A percentile compares a stretch with the other conserved stretches of the same genome.
Evolutionary conservation across 495 filamentous ascomycete species (phyloP).

Genomic region (Penicillium antarcticum): DNA sequence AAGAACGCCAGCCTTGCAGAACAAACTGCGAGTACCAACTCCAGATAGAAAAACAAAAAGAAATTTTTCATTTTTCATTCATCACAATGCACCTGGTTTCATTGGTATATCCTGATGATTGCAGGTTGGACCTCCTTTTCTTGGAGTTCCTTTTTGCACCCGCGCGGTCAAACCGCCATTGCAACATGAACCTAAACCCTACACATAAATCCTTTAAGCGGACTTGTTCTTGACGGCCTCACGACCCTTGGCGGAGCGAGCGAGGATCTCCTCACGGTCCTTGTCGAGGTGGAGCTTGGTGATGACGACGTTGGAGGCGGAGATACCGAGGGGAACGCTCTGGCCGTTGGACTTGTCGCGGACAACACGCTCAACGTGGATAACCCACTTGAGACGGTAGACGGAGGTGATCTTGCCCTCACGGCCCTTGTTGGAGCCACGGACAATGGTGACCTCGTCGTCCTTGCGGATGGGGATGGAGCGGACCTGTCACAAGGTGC

Average conservation of each 20-base stretch:
- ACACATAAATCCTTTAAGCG: conserved; percentile 31
- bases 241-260: conserved; percentile 72
- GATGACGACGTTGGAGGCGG: conserved; percentile 90
- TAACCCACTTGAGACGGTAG: conserved; percentile 95
- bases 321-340: conserved; percentile 81
- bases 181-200: conserved; percentile 36
- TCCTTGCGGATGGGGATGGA: conserved; percentile 97
- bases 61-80: conserved; percentile 29
- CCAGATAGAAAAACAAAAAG: conserved; percentile 14
- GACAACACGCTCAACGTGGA: conserved; percentile 86
- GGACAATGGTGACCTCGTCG: conserved; percentile 87
- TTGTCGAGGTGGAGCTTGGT: conserved; percentile 98
- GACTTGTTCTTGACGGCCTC: conserved; percentile 49
- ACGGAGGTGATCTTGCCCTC: conserved; percentile 90
- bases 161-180: conserved; percentile 36
- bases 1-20: conserved; percentile 3
- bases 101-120: conserved; percentile 28
- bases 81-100: conserved; percentile 30
- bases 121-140: conserved; percentile 30
- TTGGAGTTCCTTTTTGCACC: conserved; percentile 36
- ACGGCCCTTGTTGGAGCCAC: conserved; percentile 88
- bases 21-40: conserved; percentile 3
- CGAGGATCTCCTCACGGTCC: conserved; percentile 93
- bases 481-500: conserved; percentile 63
- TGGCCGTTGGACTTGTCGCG: conserved; percentile 94